Base-by-base conservation (phyloP, 75 land plant genomes). In the Adiantum capillusveneris region DNA sequence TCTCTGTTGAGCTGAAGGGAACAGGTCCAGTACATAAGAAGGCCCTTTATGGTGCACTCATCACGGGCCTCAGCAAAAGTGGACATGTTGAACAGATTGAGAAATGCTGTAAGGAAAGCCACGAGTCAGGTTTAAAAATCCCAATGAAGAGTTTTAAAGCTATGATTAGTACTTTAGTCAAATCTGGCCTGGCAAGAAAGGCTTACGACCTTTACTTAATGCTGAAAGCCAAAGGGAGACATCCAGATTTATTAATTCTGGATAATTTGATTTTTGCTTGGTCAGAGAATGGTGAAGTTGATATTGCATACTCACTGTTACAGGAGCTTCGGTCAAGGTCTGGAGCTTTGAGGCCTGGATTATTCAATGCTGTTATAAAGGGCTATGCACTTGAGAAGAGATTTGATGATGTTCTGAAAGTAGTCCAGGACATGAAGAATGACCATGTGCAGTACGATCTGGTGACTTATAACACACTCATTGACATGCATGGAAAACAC, bases 11-110 rank as follows among this genome's bases (percentile, higher is more conserved):
- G 42, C 77, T 84, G 84, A 61, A 25, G 30, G 55, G 62, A 48
- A 76, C 64, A 14, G 73, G 61, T n/a, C 26, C 73, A 34, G 20
- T 27, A 2, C 81, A 81, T 25, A 77, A 81, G 57, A 68, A 55
- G 20, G 75, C 77, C 16, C 81, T 74, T 29, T 84, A 84, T 41
- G 81, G 78, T 73, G 73, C 75, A 26, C 39, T 84, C 3, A 71
- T 84, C 53, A 60, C 81, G 56, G 81, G 80, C 56, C 69, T 74
- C 27, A 76, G 78, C 55, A 77, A 59, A 57, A 31, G 19, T 13
- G 64, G 70, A 26, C 65, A 45, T 30, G 54, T 74, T 30, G 69
- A 61, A 36, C 17, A 65, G 53, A 81, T 84, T 1, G 78, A 81
- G 50, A 37, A 54, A 21, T 49, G 57, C 46, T 81, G 77, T 51